Base-by-base conservation (phyloP, 257 asterid species). In the Lavandula angustifolia region DNA sequence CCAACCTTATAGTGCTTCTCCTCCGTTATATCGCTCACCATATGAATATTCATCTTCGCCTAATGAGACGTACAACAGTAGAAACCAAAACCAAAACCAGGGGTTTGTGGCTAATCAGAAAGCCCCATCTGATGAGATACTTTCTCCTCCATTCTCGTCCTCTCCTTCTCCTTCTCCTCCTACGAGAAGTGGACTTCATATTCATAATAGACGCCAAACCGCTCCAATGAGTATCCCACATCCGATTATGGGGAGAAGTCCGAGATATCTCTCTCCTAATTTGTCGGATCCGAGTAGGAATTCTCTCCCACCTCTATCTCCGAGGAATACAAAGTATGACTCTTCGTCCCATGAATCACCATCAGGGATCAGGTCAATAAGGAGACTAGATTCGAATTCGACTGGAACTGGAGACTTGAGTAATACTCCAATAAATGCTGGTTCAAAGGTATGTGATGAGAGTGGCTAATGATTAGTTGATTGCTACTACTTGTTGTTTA, bases 91-190 rank as follows among this genome's bases (percentile, higher is more conserved):
- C 69, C 87, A 81, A 54, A 77, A 76, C 69, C 85, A 78, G 71
- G 78, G 89, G 76, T 47, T 68, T 11, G 80, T 77, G 10, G 60
- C 69, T 73, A 81, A 72, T 72, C 87, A 79, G 43, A 87, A 67
- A 69, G 62, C 79, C 1, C 52, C 75, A 7, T 71, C 73, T 6
- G 92, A 85, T 44, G 96, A 89, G 32, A 75, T 87, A 57, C 84
- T 92, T 73, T 92, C 98, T 38, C 97, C 99, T 64, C 97, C 99
- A 6, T 85, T 89, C 69, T 89, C 99, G 0, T 65, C 95, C 7
- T 89, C 98, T 50, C 94, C 95, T 50, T 89, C 95, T 68, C 97
- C 90, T 3, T 87, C 97, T 14, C 96, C 97, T 7, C 96, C 97
- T 0, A 69, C 95, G n/a, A 70, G 82, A 8, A 73, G 80, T 17